Evolutionary conservation across 2,329 filamentous ascomycete genomes (phyloP), one percentile per base, ranked within the genome.

Genomic region (Pezicula neosporulosa): DNA sequence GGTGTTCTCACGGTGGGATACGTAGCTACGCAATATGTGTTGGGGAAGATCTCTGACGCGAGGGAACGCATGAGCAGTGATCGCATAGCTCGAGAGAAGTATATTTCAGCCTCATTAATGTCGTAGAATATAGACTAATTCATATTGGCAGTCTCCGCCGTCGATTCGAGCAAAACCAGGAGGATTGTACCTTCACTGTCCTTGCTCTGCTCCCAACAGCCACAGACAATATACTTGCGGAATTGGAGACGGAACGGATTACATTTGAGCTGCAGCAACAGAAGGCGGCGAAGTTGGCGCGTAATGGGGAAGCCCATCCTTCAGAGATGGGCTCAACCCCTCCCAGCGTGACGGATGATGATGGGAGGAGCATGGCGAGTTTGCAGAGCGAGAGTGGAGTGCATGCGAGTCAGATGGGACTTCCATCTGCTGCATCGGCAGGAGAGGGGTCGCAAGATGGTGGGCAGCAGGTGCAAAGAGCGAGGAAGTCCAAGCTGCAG

Each of bases 121-220:
- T 36, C 41, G 21, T 50, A 15, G 21, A 18, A 41, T 50, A 33
- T 37, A 30, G n/a, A 52, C 48, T 60, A 48, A 64, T 53, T 24
- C 44, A 42, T 36, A 39, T 28, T 41, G 33, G 27, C 63, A 97
- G 93, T 71, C 82, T 99, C 55, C 91, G 92, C 47, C 88, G 94
- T 53, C 89, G 94, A 66, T 99, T 99, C 73, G 90, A 97, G 70
- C 94, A 99, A 72, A 99, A 99, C 70, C 94, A 99, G 69, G 93
- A 96, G 68, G 94, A 99, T 72, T 99, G 94, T 73, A 97, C 93
- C 44, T 97, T 95, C 68, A 99, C 94, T 36, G 91, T 97, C 42
- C 85, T 97, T n/a, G 94, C 93, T 28, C 83, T 99, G 50, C 80
- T 99, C 9, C 94, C 94, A 4, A 96, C 93, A 33, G 89, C 91